phyloP scores from a whole-genome alignment of 192 early-diverging fungal genomes.

The Backusella westeae region DNA sequence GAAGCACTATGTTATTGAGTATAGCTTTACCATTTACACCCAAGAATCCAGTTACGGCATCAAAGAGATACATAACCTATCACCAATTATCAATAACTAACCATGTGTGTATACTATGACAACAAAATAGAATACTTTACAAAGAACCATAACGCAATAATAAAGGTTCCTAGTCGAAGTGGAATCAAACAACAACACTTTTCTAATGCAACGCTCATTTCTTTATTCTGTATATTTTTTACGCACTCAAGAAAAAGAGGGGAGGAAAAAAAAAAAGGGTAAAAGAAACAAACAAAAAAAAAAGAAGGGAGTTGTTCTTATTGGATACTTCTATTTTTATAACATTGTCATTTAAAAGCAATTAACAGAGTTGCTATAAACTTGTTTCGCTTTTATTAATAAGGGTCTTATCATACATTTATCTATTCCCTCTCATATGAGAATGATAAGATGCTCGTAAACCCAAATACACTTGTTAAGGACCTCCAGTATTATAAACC shows the following conservation, averaged over 20 bases:
- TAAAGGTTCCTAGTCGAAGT: constrained; percentile 27
- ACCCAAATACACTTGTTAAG: too few relatives aligned
- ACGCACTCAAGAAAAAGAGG: neutral
- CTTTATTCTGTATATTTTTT: neutral
- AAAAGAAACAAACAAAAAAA: neutral
- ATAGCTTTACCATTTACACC: constrained; percentile 19
- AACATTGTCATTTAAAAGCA: neutral
- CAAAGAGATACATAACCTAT: constrained; percentile 20
- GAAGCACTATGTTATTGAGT: too few relatives aligned
- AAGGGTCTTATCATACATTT: too few relatives aligned
- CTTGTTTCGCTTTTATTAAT: neutral
- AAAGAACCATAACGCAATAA: constrained; percentile 26
- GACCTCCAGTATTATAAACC: too few relatives aligned
- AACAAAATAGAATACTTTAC: constrained; percentile 3
- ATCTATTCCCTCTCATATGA: too few relatives aligned
- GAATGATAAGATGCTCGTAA: too few relatives aligned
- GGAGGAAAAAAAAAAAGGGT: neutral
- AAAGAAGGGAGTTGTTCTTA: neutral
- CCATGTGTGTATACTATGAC: neutral
- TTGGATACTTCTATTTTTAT: constrained; percentile 3
- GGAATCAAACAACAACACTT: constrained; percentile 33
- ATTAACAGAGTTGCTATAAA: neutral
- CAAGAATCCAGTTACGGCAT: constrained; percentile 21
- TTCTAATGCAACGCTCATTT: constrained; percentile 16
- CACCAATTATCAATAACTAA: neutral